Percentiles rank a stretch among this genome's conserved stretches.
These are phyloP conservation scores for Exophiala spinifera DNA, from an alignment of 2,329 filamentous ascomycete genomes.

Conservation along the genomic window DNA sequence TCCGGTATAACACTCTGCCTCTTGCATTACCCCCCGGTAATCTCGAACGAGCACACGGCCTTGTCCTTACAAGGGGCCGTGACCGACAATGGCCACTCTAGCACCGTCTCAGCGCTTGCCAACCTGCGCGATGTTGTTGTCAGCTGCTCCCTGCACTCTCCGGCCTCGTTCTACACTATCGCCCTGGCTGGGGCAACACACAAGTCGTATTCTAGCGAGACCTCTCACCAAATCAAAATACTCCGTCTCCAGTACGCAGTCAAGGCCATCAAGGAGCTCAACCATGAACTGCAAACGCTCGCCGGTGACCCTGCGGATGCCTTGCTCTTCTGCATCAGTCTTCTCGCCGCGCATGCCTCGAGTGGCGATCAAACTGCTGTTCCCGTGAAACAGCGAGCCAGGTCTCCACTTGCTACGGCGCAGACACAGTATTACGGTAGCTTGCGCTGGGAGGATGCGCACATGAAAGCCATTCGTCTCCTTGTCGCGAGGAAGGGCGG, in stretches of 20 bases:
- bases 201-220: background rate
- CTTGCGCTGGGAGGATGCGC: constrained; percentile 1
- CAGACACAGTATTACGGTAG: constrained; percentile 1
- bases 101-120: background rate
- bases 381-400: background rate
- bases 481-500: background rate
- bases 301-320: background rate
- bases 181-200: constrained; percentile 1
- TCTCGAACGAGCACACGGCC: background rate
- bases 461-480: constrained; percentile 4
- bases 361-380: background rate
- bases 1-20: constrained; percentile 3
- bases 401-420: background rate
- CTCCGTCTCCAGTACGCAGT: background rate
- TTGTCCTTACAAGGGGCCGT: background rate
- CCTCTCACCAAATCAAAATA: constrained; percentile 1
- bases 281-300: background rate
- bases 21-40: background rate
- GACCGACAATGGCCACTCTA: background rate
- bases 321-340: constrained; percentile 2
- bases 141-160: background rate
- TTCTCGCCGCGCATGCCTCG: background rate
- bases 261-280: background rate
- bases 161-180: constrained; percentile 1
- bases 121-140: background rate